Evolutionary conservation across 371 early-diverging fungal species (phyloP).

Genomic region (Mortierella sp.): DNA sequence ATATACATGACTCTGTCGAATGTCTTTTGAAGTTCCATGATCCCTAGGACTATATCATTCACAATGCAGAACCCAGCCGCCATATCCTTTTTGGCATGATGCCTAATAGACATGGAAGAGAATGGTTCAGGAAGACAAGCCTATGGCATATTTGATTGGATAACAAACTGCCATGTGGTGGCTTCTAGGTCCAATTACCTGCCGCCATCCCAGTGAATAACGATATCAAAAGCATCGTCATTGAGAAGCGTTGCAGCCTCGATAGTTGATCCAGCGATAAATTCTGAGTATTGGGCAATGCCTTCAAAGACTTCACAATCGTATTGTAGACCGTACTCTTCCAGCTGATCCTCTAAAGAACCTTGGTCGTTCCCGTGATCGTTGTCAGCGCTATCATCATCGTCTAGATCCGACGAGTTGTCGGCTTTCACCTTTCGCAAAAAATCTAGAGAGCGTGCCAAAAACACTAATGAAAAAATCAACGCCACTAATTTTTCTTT

Average conservation of each 20-base stretch:
- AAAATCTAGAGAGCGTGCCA: constrained; percentile 45
- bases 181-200: constrained; percentile 38
- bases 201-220: constrained; percentile 94
- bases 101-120: constrained; percentile 54
- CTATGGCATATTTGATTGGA: not conserved
- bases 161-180: no score
- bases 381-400: not conserved
- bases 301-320: constrained; percentile 84
- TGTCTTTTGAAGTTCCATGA: constrained; percentile 77
- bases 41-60: constrained; percentile 94
- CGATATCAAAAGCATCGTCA: constrained; percentile 70
- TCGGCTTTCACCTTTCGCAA: constrained; percentile 16
- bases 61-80: constrained; percentile 95
- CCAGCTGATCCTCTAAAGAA: constrained; percentile 55
- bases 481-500: not conserved
- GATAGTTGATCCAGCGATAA: constrained; percentile 78
- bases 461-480: no score
- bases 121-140: not conserved
- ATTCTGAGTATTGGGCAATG: constrained; percentile 67
- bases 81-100: constrained; percentile 84
- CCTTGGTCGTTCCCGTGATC: constrained; percentile 40
- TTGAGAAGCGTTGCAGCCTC: constrained; percentile 76
- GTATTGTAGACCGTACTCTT: constrained; percentile 65
- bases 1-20: constrained; percentile 84
- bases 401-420: not conserved